phyloP scores from a whole-genome alignment of 306 rosid genomes.

The Leucaena leucocephala region DNA sequence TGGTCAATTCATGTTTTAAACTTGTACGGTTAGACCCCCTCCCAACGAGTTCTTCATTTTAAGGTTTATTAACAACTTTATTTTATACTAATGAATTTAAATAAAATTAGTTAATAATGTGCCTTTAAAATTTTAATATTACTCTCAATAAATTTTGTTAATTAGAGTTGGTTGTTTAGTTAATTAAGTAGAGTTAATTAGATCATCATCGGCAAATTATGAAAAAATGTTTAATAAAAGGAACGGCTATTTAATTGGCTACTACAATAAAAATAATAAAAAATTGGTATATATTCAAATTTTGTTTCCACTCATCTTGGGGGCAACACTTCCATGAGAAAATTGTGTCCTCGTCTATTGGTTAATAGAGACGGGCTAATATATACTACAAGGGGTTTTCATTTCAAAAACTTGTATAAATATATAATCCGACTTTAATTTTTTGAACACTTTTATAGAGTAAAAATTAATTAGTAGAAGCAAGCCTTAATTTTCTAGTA shows the following conservation, averaged over 20 bases:
- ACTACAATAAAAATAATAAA: background rate
- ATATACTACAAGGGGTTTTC: background rate
- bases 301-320: background rate
- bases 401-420: background rate
- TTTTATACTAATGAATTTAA: background rate
- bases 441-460: background rate
- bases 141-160: background rate
- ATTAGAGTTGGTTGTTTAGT: background rate
- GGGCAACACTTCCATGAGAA: background rate
- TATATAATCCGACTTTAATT: background rate
- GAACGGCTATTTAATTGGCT: background rate
- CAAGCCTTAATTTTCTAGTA: background rate
- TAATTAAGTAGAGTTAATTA: background rate
- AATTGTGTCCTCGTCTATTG: background rate
- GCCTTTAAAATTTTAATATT: background rate
- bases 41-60: no score
- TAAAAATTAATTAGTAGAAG: background rate
- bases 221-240: background rate
- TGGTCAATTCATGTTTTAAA: no score
- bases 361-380: background rate
- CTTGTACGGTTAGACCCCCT: no score
- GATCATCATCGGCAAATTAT: background rate
- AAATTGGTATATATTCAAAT: background rate
- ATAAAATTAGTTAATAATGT: background rate
- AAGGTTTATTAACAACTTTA: background rate